Base-by-base conservation (phyloP, 176 grass and related monocot species). In the Typha latifolia region DNA sequence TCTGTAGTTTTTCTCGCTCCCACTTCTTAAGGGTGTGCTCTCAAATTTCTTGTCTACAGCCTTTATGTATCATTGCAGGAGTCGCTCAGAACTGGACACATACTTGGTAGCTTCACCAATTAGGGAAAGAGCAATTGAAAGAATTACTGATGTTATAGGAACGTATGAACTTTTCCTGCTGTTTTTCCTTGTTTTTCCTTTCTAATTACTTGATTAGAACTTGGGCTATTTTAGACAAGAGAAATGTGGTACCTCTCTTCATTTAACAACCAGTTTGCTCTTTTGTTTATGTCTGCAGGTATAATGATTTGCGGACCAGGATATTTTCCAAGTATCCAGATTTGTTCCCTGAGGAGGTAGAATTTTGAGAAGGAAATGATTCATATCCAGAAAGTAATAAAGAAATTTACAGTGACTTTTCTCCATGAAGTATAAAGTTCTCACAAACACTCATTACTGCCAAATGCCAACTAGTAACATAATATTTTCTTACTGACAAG, bases 241-340 rank as follows among this genome's bases (percentile, higher is more conserved):
- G 37, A 10, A 43, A 43, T 43, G 37, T 43, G 37, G 37, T 10
- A 43, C 37, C 37, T 49, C 20, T 7, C 3, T 66, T 51, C 66
- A 43, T 62, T 69, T 21, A 48, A 68, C 12, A 47, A 69, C 16
- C 50, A 14, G 3, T 57, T 16, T 15, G 32, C 79, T 56, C 22
- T 66, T 77, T 62, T 69, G 14, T 77, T 77, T 23, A 3, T 68
- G 77, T 88, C 80, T 64, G 47, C 83, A 97, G 93, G 43, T 97
- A 90, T 65, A 86, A 89, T 1, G 94, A 97, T 74, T 84, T 97
- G 69, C 75, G 34, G 69, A 81, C 68, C 51, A 83, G 89, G 56
- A 92, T 97, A 89, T 92, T 92, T 87, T 87, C 83, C n/a, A 97
- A 90, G 68, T 64, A 97, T 78, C 66, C 82, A 70, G 81, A 92